phyloP scores from a whole-genome alignment of 2,329 filamentous ascomycete species.

The Trichoderma sp. region DNA sequence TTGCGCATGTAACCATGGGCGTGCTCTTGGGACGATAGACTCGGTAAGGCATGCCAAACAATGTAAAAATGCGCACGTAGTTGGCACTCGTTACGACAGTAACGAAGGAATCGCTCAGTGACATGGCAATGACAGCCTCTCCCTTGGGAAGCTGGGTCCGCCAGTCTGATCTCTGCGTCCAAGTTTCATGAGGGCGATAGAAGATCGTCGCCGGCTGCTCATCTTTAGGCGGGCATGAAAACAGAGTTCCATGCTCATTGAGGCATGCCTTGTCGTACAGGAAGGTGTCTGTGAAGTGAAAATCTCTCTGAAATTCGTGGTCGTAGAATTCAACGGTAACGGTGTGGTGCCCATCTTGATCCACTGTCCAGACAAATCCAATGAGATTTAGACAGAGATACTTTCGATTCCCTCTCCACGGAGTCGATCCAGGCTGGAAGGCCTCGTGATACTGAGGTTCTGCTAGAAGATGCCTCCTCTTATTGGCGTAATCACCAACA shows the following conservation, averaged over 20 bases:
- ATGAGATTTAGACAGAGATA: constrained; percentile 92
- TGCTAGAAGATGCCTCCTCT: constrained; percentile 50
- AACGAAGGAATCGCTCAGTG: constrained; percentile 86
- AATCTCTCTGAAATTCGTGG: constrained; percentile 85
- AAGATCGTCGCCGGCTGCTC: constrained; percentile 78
- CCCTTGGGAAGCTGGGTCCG: constrained; percentile 81
- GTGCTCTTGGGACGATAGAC: constrained; percentile 90
- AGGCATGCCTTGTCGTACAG: constrained; percentile 95
- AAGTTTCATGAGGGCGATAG: constrained; percentile 95
- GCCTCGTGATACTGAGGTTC: constrained; percentile 74
- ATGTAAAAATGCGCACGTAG: constrained; percentile 89
- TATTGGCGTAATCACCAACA: constrained; percentile 47
- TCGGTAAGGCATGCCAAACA: constrained; percentile 86
- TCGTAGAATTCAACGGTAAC: constrained; percentile 98
- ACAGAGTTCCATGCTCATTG: constrained; percentile 80
- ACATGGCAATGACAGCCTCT: constrained; percentile 86
- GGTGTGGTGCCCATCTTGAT: constrained; percentile 90
- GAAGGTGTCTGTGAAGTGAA: constrained; percentile 96
- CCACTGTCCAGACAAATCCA: constrained; percentile 95
- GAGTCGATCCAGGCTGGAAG: constrained; percentile 93
- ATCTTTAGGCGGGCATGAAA: constrained; percentile 73
- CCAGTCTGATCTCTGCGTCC: constrained; percentile 91
- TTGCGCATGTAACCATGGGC: constrained; percentile 88
- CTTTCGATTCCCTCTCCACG: constrained; percentile 91
- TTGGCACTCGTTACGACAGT: constrained; percentile 84